phyloP scores from a whole-genome alignment of 2,329 filamentous ascomycete genomes.

The Neocucurbitaria cava region DNA sequence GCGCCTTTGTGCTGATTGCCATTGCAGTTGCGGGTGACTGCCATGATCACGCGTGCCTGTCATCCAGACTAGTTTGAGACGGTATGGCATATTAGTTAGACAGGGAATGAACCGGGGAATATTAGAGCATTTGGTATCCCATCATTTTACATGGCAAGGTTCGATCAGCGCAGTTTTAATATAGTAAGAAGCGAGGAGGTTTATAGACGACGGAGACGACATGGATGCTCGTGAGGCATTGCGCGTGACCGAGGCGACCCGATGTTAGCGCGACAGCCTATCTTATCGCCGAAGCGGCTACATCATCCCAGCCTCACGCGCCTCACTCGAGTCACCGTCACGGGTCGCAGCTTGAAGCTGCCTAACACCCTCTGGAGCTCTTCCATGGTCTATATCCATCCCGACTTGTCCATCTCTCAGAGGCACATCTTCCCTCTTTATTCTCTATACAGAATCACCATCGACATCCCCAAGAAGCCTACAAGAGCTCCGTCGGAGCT shows the following conservation, averaged over 20 bases:
- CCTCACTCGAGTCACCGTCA: slow-evolving; percentile 32
- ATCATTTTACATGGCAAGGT: too few relatives aligned
- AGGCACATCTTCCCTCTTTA: slow-evolving; percentile 17
- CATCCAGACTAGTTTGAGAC: slow-evolving; percentile 12
- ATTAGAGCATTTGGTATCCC: too few relatives aligned
- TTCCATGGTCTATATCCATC: slow-evolving; percentile 5
- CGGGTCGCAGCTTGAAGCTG: slow-evolving; percentile 33
- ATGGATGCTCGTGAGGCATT: too few relatives aligned
- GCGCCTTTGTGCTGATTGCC: background rate
- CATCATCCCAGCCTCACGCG: slow-evolving; percentile 41
- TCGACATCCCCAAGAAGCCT: slow-evolving; percentile 15
- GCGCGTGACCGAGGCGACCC: background rate
- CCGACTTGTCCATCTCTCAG: slow-evolving; percentile 6
- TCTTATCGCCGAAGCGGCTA: slow-evolving; percentile 34
- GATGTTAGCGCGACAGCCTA: slow-evolving; percentile 13
- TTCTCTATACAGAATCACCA: background rate
- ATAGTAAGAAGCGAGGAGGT: too few relatives aligned
- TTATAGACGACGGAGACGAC: too few relatives aligned
- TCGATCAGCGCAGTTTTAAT: background rate
- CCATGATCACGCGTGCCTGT: slow-evolving; percentile 12
- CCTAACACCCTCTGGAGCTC: slow-evolving; percentile 17
- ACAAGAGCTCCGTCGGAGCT: slow-evolving; percentile 7
- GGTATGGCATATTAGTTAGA: background rate
- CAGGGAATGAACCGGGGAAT: background rate
- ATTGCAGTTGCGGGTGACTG: background rate